A percentile compares a stretch with the other conserved stretches of the same genome.
Conservation (phyloP, 2,329 filamentous ascomycete species). For the Ceratocystis cubensis region DNA sequence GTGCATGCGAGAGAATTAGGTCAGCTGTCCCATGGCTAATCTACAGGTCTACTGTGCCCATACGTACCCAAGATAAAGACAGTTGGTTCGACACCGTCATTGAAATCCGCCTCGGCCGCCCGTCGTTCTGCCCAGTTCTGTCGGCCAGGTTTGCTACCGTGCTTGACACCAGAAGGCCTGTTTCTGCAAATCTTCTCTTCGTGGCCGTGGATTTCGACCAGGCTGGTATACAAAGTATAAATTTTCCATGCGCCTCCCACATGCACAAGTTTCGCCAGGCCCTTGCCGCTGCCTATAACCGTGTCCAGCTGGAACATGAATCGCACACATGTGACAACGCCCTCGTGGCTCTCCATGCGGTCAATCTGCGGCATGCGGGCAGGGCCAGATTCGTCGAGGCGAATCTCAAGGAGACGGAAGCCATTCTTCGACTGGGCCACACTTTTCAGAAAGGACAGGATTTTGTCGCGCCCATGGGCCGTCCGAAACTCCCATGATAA, state of each 20-base stretch:
- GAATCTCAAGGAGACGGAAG: conserved; percentile 33
- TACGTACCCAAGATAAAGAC: conserved; percentile 49
- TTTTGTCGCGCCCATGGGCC: conserved; percentile 32
- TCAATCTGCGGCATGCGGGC: conserved; percentile 34
- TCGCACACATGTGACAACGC: conserved; percentile 40
- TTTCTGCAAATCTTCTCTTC: conserved; percentile 38
- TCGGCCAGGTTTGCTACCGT: conserved; percentile 38
- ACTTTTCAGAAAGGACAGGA: conserved; percentile 31
- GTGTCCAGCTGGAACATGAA: conserved; percentile 46
- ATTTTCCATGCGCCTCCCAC: conserved; percentile 42
- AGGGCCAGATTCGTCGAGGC: conserved; percentile 33
- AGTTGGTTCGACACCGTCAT: conserved; percentile 37
- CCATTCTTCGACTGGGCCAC: conserved; percentile 28
- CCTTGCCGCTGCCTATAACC: conserved; percentile 41
- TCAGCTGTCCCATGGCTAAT: conserved; percentile 11
- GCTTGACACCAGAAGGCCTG: conserved; percentile 44
- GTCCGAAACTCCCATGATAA: conserved; percentile 46
- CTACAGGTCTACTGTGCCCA: not conserved
- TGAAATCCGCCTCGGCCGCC: conserved; percentile 35
- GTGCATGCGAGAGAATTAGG: not conserved
- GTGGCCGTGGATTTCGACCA: conserved; percentile 41
- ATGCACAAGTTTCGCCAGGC: conserved; percentile 41
- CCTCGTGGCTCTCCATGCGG: conserved; percentile 35
- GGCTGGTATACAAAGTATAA: conserved; percentile 49
- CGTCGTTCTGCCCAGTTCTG: conserved; percentile 51